A percentile compares a stretch with the other conserved stretches of the same genome.
Evolutionary conservation across 805 yeast species (phyloP).

Genomic region (Nakazawaea ishiwadae): DNA sequence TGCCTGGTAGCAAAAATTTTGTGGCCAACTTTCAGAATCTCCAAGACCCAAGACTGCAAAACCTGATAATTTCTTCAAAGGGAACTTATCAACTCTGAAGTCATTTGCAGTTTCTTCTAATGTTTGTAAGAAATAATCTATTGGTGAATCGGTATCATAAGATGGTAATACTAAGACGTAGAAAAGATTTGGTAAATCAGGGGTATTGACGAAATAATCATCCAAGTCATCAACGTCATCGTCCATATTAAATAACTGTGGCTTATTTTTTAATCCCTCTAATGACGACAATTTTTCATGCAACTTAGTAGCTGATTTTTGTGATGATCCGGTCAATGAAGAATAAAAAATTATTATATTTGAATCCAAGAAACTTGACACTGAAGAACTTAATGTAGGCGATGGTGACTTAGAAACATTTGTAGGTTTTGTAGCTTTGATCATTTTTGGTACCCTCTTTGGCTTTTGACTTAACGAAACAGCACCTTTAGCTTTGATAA

Average conservation of each 20-base stretch:
- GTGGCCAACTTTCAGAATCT: slow-evolving; percentile 81
- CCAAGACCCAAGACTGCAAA: slow-evolving; percentile 87
- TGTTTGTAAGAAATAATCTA: slow-evolving; percentile 81
- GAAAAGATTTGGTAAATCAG: slow-evolving; percentile 42
- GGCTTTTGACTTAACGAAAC: slow-evolving; percentile 15
- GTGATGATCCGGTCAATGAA: slow-evolving; percentile 80
- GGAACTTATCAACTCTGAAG: slow-evolving; percentile 80
- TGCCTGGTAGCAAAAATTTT: slow-evolving; percentile 85
- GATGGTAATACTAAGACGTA: slow-evolving; percentile 82
- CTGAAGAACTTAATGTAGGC: slow-evolving; percentile 30
- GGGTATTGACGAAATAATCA: slow-evolving; percentile 68
- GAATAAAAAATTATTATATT: slow-evolving; percentile 73
- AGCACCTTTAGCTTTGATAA: background rate
- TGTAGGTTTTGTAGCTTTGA: slow-evolving; percentile 28
- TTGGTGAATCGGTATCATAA: slow-evolving; percentile 88
- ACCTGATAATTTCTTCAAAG: slow-evolving; percentile 65
- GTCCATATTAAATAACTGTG: slow-evolving; percentile 65
- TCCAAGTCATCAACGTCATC: slow-evolving; percentile 81
- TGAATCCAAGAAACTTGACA: slow-evolving; percentile 42
- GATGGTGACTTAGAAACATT: slow-evolving; percentile 19
- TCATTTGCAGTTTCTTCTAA: slow-evolving; percentile 78
- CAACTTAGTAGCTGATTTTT: slow-evolving; percentile 58
- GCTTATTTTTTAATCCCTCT: slow-evolving; percentile 27
- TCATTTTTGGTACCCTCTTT: slow-evolving; percentile 36
- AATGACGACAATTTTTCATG: slow-evolving; percentile 29